Conservation (phyloP, 1,139 yeast species). For the Petasospora fabianii region DNA sequence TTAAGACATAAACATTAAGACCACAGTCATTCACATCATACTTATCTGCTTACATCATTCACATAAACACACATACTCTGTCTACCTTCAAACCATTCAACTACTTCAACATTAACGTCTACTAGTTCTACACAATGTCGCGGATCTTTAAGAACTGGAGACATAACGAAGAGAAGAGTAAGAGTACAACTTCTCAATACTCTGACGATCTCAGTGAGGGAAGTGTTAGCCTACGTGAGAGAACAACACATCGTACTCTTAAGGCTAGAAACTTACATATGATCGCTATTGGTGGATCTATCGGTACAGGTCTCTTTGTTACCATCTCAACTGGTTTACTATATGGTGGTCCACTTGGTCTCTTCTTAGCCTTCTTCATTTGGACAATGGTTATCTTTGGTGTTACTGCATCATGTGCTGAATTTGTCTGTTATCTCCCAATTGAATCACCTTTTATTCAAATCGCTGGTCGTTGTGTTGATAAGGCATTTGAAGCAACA, state of each 20-base stretch:
- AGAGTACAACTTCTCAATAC: background rate
- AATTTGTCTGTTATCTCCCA: constrained; percentile 77
- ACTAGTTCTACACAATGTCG: background rate
- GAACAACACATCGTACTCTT: constrained; percentile 30
- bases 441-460: constrained; percentile 55
- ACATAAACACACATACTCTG: no score
- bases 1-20: no score
- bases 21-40: no score
- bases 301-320: constrained; percentile 72
- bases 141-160: background rate
- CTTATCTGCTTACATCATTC: no score
- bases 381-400: constrained; percentile 56
- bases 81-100: no score
- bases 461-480: constrained; percentile 53
- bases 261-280: constrained; percentile 56
- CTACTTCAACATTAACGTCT: background rate
- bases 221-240: constrained; percentile 3
- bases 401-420: constrained; percentile 68
- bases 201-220: constrained; percentile 4
- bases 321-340: constrained; percentile 62
- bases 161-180: background rate
- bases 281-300: constrained; percentile 76
- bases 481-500: constrained; percentile 70
- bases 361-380: constrained; percentile 54
- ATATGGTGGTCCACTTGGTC: constrained; percentile 68